phyloP scores from a whole-genome alignment of 345 rosid genomes.

The Triadica sebifera region DNA sequence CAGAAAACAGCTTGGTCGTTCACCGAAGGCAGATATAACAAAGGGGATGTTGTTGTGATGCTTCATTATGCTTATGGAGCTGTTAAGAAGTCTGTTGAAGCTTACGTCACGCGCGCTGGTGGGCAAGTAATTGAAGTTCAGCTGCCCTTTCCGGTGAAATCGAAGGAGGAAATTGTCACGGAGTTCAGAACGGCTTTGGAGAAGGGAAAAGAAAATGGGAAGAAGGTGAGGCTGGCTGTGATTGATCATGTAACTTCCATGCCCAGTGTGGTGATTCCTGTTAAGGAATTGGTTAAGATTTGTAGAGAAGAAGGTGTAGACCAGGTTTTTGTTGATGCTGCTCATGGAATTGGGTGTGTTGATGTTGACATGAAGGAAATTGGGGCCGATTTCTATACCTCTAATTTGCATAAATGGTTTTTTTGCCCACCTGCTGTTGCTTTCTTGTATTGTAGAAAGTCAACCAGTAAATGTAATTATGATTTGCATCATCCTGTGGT shows the following conservation, averaged over 20 bases:
- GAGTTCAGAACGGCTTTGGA: conserved; percentile 66
- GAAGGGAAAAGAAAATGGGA: conserved; percentile 61
- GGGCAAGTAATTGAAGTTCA: conserved; percentile 86
- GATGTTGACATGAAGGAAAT: conserved; percentile 85
- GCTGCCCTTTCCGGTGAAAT: conserved; percentile 76
- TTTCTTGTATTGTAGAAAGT: conserved; percentile 70
- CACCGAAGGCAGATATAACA: conserved; percentile 53
- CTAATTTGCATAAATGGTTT: conserved; percentile 94
- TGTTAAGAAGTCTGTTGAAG: conserved; percentile 85
- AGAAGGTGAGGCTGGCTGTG: conserved; percentile 75
- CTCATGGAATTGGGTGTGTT: conserved; percentile 91
- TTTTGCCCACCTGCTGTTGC: conserved; percentile 92
- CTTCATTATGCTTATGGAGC: conserved; percentile 89
- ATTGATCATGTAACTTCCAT: conserved; percentile 94
- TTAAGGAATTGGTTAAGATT: conserved; percentile 70
- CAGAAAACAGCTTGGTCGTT: conserved; percentile 72
- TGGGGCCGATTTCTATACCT: conserved; percentile 90
- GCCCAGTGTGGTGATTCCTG: conserved; percentile 88
- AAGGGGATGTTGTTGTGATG: conserved; percentile 77
- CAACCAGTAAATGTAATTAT: conserved; percentile 26
- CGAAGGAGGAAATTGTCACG: conserved; percentile 51
- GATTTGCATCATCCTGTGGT: conserved; percentile 90
- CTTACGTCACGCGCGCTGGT: conserved; percentile 80
- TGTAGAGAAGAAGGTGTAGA: conserved; percentile 88
- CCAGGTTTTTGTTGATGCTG: conserved; percentile 89